Conservation (phyloP, 75 land plant genomes). For the Gnetum montanum region DNA sequence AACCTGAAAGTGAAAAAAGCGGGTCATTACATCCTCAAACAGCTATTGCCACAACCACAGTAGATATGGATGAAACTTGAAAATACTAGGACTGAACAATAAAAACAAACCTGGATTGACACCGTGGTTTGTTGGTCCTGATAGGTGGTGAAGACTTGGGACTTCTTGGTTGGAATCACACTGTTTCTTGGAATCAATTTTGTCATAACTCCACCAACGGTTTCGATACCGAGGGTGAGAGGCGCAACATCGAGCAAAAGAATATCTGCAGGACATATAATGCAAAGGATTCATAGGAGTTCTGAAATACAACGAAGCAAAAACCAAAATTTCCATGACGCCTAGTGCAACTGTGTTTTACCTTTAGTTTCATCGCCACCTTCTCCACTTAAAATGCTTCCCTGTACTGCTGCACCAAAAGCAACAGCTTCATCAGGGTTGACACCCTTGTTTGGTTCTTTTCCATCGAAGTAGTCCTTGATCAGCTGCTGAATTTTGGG, state of each 20-base stretch:
- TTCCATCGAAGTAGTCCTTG: slow-evolving; percentile 92
- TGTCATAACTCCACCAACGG: slow-evolving; percentile 65
- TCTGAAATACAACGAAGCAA: background rate
- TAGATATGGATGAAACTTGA: background rate
- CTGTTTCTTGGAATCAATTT: slow-evolving; percentile 57
- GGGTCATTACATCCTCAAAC: background rate
- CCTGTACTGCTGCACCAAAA: slow-evolving; percentile 90
- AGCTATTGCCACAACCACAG: background rate
- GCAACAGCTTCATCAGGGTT: slow-evolving; percentile 99
- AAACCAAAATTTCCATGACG: background rate
- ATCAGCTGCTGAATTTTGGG: slow-evolving; percentile 95
- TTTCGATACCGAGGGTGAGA: slow-evolving; percentile 62
- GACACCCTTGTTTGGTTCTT: slow-evolving; percentile 97
- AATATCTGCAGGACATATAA: slow-evolving; percentile 13
- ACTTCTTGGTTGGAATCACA: slow-evolving; percentile 57
- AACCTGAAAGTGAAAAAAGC: slow-evolving; percentile 21
- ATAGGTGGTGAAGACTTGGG: slow-evolving; percentile 67
- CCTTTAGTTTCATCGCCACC: slow-evolving; percentile 93
- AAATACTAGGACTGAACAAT: background rate
- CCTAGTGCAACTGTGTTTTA: slow-evolving; percentile 1
- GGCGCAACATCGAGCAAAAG: slow-evolving; percentile 69
- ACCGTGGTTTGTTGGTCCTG: slow-evolving; percentile 72
- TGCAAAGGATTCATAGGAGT: background rate
- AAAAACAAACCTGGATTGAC: slow-evolving; percentile 42
- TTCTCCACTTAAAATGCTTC: slow-evolving; percentile 86